phyloP scores from a whole-genome alignment of 2,329 filamentous ascomycete species.

The Aspergillus costaricaensis region DNA sequence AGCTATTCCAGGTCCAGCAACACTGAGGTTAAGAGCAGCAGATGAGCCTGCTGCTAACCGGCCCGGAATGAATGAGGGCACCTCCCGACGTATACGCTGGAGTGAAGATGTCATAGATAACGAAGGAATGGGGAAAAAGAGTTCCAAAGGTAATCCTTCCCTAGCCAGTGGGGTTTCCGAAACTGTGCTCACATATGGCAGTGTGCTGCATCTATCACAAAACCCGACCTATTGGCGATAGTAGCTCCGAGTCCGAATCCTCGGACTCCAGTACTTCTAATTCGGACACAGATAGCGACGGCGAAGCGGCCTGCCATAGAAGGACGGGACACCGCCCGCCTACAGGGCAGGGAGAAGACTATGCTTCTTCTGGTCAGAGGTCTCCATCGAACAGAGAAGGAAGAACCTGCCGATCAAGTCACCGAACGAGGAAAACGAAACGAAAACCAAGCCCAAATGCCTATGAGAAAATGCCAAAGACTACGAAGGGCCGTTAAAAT shows the following conservation, averaged over 20 bases:
- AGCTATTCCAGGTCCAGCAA: conserved; percentile 29
- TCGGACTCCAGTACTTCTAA: conserved; percentile 57
- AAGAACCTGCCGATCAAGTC: conserved; percentile 21
- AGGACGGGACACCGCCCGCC: conserved; percentile 10
- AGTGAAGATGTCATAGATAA: conserved; percentile 93
- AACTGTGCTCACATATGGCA: conserved; percentile 38
- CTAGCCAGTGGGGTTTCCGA: neutral
- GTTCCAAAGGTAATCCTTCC: conserved; percentile 71
- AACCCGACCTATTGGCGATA: conserved; percentile 78
- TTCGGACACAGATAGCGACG: conserved; percentile 48
- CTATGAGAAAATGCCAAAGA: conserved; percentile 49
- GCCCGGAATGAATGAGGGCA: conserved; percentile 26
- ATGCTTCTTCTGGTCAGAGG: neutral
- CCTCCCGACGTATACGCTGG: conserved; percentile 76
- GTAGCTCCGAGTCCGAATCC: conserved; percentile 59
- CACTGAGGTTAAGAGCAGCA: conserved; percentile 35
- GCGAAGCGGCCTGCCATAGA: conserved; percentile 8
- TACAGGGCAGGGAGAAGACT: conserved; percentile 4
- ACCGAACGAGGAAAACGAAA: conserved; percentile 26
- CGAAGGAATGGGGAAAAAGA: conserved; percentile 90
- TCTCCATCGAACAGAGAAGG: conserved; percentile 6
- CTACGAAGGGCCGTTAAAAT: conserved; percentile 21
- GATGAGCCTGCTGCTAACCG: conserved; percentile 12
- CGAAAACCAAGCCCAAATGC: conserved; percentile 48
- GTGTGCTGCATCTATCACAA: conserved; percentile 99